Evolutionary conservation across 2,329 filamentous ascomycete genomes (phyloP).

Genomic region (Drechslerella coelobrocha): DNA sequence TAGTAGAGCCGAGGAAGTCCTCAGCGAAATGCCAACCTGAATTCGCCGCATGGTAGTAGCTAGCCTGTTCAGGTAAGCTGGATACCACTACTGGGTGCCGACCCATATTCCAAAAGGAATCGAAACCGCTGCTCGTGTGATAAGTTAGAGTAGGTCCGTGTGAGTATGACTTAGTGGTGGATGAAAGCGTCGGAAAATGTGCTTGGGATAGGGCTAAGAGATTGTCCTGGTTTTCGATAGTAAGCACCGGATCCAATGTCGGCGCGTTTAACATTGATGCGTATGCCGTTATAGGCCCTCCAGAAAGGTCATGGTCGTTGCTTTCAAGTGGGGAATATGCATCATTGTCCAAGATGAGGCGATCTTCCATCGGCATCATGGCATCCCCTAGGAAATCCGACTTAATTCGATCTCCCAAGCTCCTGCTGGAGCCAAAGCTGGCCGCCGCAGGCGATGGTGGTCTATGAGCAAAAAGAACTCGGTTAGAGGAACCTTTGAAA

Average conservation of each 20-base stretch:
- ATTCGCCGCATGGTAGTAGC: conserved; percentile 31
- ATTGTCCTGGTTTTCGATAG: conserved; percentile 43
- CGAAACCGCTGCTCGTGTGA: conserved; percentile 28
- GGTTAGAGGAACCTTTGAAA: no score
- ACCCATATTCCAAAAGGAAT: conserved; percentile 31
- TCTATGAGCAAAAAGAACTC: no score
- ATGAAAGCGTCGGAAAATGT: conserved; percentile 9
- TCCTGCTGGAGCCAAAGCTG: conserved; percentile 31
- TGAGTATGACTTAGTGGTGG: conserved; percentile 23
- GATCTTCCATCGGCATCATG: conserved; percentile 30
- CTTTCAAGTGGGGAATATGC: conserved; percentile 17
- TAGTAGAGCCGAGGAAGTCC: conserved; percentile 35
- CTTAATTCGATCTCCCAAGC: conserved; percentile 15
- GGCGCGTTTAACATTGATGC: conserved; percentile 40
- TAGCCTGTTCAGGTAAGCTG: conserved; percentile 32
- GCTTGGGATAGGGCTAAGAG: conserved; percentile 25
- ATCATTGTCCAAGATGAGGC: conserved; percentile 15
- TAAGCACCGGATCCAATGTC: conserved; percentile 34
- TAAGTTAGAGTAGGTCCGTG: conserved; percentile 16
- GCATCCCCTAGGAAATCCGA: conserved; percentile 36
- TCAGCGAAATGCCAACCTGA: conserved; percentile 34
- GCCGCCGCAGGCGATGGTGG: conserved; percentile 17
- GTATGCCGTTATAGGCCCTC: conserved; percentile 27
- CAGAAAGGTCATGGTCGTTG: conserved; percentile 22
- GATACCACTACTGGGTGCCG: conserved; percentile 29